phyloP scores from a whole-genome alignment of 257 asterid genomes.

The Lantana camara region DNA sequence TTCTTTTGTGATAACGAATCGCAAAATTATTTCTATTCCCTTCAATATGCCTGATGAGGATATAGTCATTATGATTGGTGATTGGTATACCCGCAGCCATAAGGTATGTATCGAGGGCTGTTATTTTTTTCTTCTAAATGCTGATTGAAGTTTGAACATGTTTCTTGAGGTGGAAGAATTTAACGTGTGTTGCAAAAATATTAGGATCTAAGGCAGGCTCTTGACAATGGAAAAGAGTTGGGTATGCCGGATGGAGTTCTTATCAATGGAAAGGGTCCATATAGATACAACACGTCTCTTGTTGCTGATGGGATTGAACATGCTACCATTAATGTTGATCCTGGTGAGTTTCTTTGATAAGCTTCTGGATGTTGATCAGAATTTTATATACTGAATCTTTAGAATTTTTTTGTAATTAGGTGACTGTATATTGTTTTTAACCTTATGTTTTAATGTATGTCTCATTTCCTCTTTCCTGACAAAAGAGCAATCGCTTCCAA shows the following conservation, averaged over 20 bases:
- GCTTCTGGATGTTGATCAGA: background rate
- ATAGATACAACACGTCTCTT: conserved; percentile 60
- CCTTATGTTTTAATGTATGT: background rate
- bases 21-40: conserved; percentile 53
- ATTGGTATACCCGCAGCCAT: conserved; percentile 74
- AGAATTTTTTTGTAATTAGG: background rate
- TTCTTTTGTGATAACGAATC: conserved; percentile 56
- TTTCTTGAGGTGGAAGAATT: background rate
- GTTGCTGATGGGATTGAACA: conserved; percentile 72
- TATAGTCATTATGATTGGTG: conserved; percentile 68
- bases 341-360: conserved; percentile 44
- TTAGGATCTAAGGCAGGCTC: conserved; percentile 59
- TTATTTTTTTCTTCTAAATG: conserved; percentile 4
- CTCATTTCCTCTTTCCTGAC: background rate
- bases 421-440: no score
- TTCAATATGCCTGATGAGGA: conserved; percentile 71
- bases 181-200: background rate
- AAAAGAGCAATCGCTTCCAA: no score
- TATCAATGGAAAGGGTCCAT: conserved; percentile 88
- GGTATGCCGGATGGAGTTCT: conserved; percentile 88
- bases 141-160: background rate
- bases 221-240: conserved; percentile 59
- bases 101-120: conserved; percentile 51
- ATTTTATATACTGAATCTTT: background rate
- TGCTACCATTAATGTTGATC: conserved; percentile 67